Evolutionary conservation across 441 rosid genomes (phyloP), one percentile per base, ranked within the genome.

Genomic region (Pelargonium citronellum): DNA sequence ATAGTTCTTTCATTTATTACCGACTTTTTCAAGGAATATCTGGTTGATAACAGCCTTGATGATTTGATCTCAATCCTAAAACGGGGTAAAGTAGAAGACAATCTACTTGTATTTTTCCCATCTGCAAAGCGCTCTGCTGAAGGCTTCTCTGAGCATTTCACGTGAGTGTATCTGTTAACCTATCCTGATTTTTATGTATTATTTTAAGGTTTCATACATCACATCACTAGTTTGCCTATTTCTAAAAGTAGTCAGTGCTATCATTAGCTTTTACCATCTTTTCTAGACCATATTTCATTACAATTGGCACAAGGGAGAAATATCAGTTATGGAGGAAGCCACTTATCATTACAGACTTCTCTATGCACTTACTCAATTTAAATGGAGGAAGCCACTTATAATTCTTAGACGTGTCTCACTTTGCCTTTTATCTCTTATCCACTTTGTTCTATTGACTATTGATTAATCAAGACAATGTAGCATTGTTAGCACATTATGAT

Each of bases 11-110:
- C 96, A 11, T 95, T 95, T 64, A 82, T 91, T 47, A 95, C 99
- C 7, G 95, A 92, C 84, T 95, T 95, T 86, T 92, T 95, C 78
- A 95, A 87, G 86, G 98, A 87, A 74, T 92, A 92, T 79, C 83
- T 92, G 86, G 90, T 92, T 73, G 99, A 90, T 78, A 95, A 95
- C 72, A 87, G 91, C 82, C 92, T 95, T 69, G 98, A 92, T 78
- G 98, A 95, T 82, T 84, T 92, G 84, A 95, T 95, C 71, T 64
- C 93, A 34, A 86, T 95, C 67, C 86, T 95, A 74, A 95, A 93
- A 81, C 90, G 97, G 73, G 98, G 96, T 5, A 95, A 95, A 71
- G 89, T 90, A 84, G 99, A 95, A 74, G 97, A 95, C 71, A 86
- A 90, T 74, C 95, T 95, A 67, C 67, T 95, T 75, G 92, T 87